Conservation (phyloP, 2,329 filamentous ascomycete genomes). For the Macrophomina pseudophaseolina region DNA sequence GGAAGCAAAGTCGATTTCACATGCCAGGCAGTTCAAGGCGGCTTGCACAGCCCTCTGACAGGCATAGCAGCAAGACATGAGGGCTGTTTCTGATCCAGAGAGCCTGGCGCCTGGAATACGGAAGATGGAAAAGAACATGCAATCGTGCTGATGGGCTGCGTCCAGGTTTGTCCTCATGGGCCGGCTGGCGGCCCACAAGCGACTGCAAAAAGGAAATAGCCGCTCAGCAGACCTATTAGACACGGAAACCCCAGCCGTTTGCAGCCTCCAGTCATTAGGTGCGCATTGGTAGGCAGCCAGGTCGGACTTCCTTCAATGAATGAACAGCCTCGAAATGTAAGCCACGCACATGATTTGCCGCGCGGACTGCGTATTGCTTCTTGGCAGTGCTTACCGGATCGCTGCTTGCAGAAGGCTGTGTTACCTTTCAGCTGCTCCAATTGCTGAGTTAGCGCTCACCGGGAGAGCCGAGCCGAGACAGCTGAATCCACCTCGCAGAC, state of each 20-base stretch:
- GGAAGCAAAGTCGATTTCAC: neutral
- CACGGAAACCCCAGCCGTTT: neutral
- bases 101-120: neutral
- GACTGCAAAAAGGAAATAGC: neutral
- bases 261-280: neutral
- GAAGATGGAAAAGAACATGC: neutral
- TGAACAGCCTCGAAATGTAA: neutral
- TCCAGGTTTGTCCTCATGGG: neutral
- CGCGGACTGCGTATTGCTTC: neutral
- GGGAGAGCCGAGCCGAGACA: neutral
- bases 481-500: neutral
- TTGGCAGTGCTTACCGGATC: neutral
- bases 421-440: neutral
- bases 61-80: neutral
- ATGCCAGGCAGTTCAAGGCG: neutral
- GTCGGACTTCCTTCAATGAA: neutral
- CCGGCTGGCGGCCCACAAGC: neutral
- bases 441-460: constrained; percentile 1
- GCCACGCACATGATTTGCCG: constrained; percentile 9
- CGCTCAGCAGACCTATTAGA: neutral
- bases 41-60: constrained; percentile 3
- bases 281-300: neutral
- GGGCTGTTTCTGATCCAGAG: neutral
- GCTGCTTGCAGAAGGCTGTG: neutral
- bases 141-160: constrained; percentile 6